Evolutionary conservation across 2,329 filamentous ascomycete species (phyloP).

Genomic region (Tolypocladium inflatum): DNA sequence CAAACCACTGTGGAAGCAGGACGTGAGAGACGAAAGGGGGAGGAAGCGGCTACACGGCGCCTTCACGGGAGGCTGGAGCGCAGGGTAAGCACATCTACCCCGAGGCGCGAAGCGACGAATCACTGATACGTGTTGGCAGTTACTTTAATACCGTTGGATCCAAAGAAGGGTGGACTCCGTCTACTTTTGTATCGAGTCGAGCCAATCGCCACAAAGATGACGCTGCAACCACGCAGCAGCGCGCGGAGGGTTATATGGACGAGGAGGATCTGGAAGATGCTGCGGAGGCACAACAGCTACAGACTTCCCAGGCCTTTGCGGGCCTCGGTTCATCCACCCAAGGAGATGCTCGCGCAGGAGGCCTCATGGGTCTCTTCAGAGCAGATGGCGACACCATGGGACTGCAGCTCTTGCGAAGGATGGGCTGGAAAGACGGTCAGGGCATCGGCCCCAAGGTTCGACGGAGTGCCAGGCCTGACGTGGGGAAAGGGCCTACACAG

Average conservation of each 20-base stretch:
- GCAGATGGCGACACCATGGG: slow-evolving; percentile 77
- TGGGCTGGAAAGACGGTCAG: slow-evolving; percentile 95
- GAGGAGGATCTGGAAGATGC: slow-evolving; percentile 88
- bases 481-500: slow-evolving; percentile 26
- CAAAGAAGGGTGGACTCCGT: slow-evolving; percentile 94
- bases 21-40: slow-evolving; percentile 86
- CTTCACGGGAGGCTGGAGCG: slow-evolving; percentile 94
- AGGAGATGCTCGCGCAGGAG: slow-evolving; percentile 38
- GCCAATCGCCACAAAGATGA: slow-evolving; percentile 64
- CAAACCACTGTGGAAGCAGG: slow-evolving; percentile 95
- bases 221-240: slow-evolving; percentile 46
- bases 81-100: slow-evolving; percentile 55
- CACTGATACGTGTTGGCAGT: slow-evolving; percentile 29
- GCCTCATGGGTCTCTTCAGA: slow-evolving; percentile 63
- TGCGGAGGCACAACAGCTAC: slow-evolving; percentile 64
- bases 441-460: slow-evolving; percentile 83
- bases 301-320: slow-evolving; percentile 65
- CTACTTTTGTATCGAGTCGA: slow-evolving; percentile 85
- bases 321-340: slow-evolving; percentile 61
- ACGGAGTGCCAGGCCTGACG: slow-evolving; percentile 58
- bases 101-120: background rate
- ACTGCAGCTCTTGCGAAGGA: slow-evolving; percentile 71
- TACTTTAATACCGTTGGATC: slow-evolving; percentile 98
- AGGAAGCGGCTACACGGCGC: slow-evolving; percentile 88
- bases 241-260: slow-evolving; percentile 91